phyloP scores from a whole-genome alignment of 1,139 yeast species.

The Suhomyces kunorum region DNA sequence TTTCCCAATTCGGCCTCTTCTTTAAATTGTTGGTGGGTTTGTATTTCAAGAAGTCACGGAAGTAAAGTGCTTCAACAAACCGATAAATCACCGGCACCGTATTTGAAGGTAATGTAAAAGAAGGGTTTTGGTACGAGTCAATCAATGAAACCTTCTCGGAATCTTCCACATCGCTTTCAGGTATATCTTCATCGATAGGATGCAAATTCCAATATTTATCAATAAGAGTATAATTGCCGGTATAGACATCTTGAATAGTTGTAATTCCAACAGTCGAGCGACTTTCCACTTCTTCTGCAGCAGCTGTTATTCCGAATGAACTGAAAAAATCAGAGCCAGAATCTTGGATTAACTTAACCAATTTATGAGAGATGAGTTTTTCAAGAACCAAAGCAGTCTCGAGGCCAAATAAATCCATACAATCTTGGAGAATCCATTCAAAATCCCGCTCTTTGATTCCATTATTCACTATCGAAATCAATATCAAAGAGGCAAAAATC shows the following conservation, averaged over 20 bases:
- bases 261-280: constrained; percentile 28
- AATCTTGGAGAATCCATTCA: constrained; percentile 47
- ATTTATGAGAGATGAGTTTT: constrained; percentile 26
- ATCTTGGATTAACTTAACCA: constrained; percentile 28
- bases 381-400: constrained; percentile 38
- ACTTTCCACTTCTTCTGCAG: constrained; percentile 9
- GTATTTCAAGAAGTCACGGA: constrained; percentile 46
- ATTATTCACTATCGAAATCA: constrained; percentile 60
- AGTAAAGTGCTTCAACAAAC: constrained; percentile 52
- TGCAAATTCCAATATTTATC: constrained; percentile 51
- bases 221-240: constrained; percentile 39
- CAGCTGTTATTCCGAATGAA: constrained; percentile 19
- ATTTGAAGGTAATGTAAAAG: constrained; percentile 54
- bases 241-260: constrained; percentile 35
- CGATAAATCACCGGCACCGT: constrained; percentile 52
- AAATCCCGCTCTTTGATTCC: constrained; percentile 67
- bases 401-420: constrained; percentile 63
- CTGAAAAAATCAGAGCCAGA: constrained; percentile 33
- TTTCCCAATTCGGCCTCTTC: constrained; percentile 49
- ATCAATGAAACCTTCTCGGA: constrained; percentile 16
- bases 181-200: constrained; percentile 25
- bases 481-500: constrained; percentile 50
- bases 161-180: constrained; percentile 14
- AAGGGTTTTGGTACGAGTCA: constrained; percentile 43
- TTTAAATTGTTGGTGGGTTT: constrained; percentile 43